These are phyloP conservation scores for Exserohilum turcica DNA, from an alignment of 2,329 filamentous ascomycete genomes.

Conservation along the genomic window DNA sequence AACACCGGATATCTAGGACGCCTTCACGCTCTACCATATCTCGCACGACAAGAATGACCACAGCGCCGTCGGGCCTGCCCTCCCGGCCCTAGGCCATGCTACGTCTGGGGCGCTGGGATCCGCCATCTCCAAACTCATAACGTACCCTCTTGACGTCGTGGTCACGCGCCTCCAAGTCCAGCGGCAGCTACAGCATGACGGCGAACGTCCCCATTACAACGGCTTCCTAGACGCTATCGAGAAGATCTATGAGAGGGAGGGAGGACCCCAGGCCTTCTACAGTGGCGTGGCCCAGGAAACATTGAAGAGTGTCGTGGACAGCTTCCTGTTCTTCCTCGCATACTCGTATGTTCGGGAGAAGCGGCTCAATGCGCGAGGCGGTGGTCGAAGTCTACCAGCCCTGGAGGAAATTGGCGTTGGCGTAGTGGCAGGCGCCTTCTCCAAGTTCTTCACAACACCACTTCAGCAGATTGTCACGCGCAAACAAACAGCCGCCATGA, in stretches of 20 bases:
- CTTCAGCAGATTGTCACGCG: conserved; percentile 81
- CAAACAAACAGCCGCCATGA: conserved; percentile 71
- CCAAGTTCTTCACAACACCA: conserved; percentile 78
- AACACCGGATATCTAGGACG: conserved; percentile 42
- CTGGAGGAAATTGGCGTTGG: conserved; percentile 77
- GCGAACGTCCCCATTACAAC: conserved; percentile 60
- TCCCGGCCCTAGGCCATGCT: conserved; percentile 81
- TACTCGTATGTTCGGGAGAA: conserved; percentile 66
- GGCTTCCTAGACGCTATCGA: conserved; percentile 70
- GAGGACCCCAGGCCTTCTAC: conserved; percentile 72
- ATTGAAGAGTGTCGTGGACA: conserved; percentile 63
- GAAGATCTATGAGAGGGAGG: conserved; percentile 73
- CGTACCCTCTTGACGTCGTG: conserved; percentile 82
- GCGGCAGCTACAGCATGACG: conserved; percentile 57
- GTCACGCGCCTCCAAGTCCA: conserved; percentile 84
- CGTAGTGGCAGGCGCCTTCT: conserved; percentile 72
- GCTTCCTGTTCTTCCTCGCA: conserved; percentile 84
- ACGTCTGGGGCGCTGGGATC: conserved; percentile 78
- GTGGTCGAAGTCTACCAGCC: conserved; percentile 58
- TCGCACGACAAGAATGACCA: conserved; percentile 43
- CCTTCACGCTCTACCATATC: conserved; percentile 51
- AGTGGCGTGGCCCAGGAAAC: conserved; percentile 53
- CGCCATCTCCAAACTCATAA: conserved; percentile 75
- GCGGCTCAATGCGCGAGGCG: conserved; percentile 36
- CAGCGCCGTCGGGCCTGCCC: conserved; percentile 50